Base-by-base conservation (phyloP, 306 rosid genomes). In the Castanospermum australe region DNA sequence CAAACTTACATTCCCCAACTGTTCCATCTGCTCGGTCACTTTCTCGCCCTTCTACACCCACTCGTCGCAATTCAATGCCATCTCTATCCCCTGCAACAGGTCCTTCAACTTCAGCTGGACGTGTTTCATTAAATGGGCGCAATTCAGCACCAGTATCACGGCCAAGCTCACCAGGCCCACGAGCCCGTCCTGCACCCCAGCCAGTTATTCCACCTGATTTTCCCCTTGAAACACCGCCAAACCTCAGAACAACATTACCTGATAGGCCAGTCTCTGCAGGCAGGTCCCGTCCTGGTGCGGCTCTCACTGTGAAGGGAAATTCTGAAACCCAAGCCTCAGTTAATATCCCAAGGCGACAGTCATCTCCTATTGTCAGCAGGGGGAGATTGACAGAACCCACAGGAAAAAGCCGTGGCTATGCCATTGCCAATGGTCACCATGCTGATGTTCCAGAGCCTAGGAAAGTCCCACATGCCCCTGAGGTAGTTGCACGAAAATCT, bases 181-280 rank as follows among this genome's bases (percentile, higher is more conserved):
- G 98, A 68, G 72, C 86, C 65, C 91, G 97, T 2, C 88, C 91
- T 42, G 84, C 92, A 64, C 92, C 99, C 11, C 97, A 91, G 81
- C 97, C 98, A 52, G 71, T 95, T 81, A 93, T 95, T 63, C 97
- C 93, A 2, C 84, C 92, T 73, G 98, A 95, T 85, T 95, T 95
- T 75, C 89, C 98, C 44, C 97, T 82, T 52, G 96, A 95, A 10
- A 95, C 98, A 39, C 99, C 99, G 0, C 98, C 99, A 48, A 95
- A 95, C 79, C 99, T 95, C 18, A 82, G 98, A 84, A 95, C 98
- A 57, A 87, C 98, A 33, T 78, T 95, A 50, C 93, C 97, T 17
- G 97, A 95, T 83, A 86, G 99, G 87, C 99, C 99, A n/a, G 81
- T 91, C 67, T 95, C 99, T 44, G 98, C 97, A 28, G 99, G 98